Evolutionary conservation across 1,139 yeast species (phyloP), one percentile per base, ranked within the genome.

Genomic region (Sugiyamaella grinbergsii): DNA sequence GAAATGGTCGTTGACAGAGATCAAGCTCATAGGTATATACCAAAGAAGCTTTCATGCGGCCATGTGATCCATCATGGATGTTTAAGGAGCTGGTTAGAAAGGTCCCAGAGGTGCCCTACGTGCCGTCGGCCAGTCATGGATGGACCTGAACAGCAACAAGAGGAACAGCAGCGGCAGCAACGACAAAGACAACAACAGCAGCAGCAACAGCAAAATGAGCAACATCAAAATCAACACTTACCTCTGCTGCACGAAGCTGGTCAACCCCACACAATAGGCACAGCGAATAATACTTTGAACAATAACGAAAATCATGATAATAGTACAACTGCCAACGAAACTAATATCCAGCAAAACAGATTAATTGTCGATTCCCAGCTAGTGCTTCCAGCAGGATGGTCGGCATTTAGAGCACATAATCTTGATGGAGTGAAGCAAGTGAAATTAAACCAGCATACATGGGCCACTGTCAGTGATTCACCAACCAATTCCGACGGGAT

Each of bases 61-160:
- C 99, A 93, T 68, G 84, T 89, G 51, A 75, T 93, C 54, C 99
- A 93, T 66, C 74, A 85, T 71, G 93, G 95, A 2, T 93, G 98
- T 67, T 76, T 93, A 57, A 86, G 87, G 63, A 86, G 87, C 60
- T 93, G 99, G 99, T 74, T 93, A 59, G 96, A 88, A 63, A 77
- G 96, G 58, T 88, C 96, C 0, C 94, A 85, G 60, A 80, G 82
- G 24, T 93, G 99, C 71, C 98, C 99, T 0, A 81, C 91, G 51
- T 93, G 98, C 68, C 76, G 97, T 58, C 74, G 84, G 16, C 80
- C 84, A n/a, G 96, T 90, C 7, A 50, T 69, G 42, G 65, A 58
- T 3, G 58, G 52, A n/a, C 11, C 33, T 19, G 22, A 20, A 15
- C 19, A 32, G 18, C 28, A 33, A 19, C 45, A 20, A 18, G 46